Conservation (phyloP, 345 rosid genomes). For the Melaleuca quinquenervia region DNA sequence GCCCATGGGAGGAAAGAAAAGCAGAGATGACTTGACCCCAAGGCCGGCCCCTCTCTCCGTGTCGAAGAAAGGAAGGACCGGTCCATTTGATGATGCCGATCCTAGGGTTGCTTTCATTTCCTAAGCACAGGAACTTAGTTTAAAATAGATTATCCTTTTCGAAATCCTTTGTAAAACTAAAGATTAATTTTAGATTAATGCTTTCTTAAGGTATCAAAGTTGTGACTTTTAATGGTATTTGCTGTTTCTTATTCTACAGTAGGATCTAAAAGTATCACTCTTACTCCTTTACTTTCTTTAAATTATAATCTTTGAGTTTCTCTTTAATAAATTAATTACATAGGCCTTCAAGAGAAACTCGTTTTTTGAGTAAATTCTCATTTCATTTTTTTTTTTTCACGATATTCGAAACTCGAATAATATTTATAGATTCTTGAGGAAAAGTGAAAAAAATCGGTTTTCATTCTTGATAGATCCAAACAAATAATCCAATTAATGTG, state of each 20-base stretch:
- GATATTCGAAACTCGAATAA: background rate
- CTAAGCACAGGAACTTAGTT: background rate
- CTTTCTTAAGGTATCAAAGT: background rate
- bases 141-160: background rate
- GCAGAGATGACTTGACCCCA: background rate
- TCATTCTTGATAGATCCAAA: background rate
- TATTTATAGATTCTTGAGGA: background rate
- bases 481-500: background rate
- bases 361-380: background rate
- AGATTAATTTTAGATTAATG: background rate
- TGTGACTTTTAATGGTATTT: background rate
- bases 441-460: background rate
- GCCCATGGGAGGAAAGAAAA: background rate
- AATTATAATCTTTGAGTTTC: background rate
- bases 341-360: background rate
- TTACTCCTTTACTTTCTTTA: background rate
- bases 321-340: background rate
- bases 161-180: background rate
- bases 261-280: background rate
- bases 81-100: background rate
- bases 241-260: background rate
- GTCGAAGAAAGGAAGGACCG: background rate
- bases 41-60: background rate
- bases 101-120: background rate
- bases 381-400: accelerated